Conservation (phyloP, 78 protist species). For the Bodo saltans region DNA sequence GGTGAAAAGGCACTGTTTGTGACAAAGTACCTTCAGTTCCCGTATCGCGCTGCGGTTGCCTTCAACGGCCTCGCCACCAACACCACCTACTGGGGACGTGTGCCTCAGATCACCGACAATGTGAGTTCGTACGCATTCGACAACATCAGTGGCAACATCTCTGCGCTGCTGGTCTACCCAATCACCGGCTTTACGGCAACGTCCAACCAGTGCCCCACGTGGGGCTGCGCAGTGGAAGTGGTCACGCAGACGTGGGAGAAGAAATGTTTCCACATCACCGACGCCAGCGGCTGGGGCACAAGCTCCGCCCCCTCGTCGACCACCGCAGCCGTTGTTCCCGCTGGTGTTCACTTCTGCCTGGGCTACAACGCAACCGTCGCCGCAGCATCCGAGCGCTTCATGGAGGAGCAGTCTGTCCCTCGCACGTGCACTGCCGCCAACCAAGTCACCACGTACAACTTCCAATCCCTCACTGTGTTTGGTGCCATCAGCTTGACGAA, state of each 20-base stretch:
- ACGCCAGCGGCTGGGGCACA: not conserved
- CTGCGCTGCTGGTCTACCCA: not conserved
- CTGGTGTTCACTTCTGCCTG: not conserved
- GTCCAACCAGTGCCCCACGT: not conserved
- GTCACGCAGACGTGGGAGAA: not conserved
- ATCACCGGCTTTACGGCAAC: not conserved
- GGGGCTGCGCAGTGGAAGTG: not conserved
- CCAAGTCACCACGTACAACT: not conserved
- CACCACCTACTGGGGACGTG: not conserved
- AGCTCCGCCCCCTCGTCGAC: not conserved
- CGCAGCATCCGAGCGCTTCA: not conserved
- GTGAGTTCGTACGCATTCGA: not conserved
- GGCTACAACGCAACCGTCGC: not conserved
- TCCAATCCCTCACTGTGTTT: not conserved
- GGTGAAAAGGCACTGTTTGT: too few species aligned
- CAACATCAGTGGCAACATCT: not conserved
- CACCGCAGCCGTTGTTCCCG: too few species aligned
- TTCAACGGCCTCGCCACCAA: not conserved
- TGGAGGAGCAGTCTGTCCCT: not conserved
- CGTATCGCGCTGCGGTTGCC: not conserved
- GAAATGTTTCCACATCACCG: not conserved
- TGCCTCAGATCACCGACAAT: not conserved
- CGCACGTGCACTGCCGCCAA: not conserved
- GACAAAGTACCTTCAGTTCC: too few species aligned
- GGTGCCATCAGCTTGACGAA: not conserved